Percentiles rank a stretch among this genome's conserved stretches.
Conservation (phyloP, 2,329 filamentous ascomycete genomes). For the Colletotrichum echinochloae region DNA sequence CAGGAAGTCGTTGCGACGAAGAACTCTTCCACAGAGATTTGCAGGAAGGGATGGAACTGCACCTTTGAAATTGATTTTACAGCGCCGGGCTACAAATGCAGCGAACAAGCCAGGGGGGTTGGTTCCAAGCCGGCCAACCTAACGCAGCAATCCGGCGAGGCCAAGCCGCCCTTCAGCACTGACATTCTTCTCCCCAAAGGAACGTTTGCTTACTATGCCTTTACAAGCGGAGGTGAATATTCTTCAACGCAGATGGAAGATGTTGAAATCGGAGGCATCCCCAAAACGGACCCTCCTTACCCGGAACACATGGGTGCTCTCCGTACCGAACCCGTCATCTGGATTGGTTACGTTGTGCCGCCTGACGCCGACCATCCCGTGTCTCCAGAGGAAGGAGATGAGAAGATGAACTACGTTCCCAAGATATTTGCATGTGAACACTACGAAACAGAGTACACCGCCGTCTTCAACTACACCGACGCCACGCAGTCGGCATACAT, state of each 20-base stretch:
- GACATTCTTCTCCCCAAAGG: constrained; percentile 47
- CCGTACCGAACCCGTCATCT: constrained; percentile 51
- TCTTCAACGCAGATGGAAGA: constrained; percentile 43
- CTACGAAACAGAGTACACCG: constrained; percentile 50
- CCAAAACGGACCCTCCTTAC: constrained; percentile 42
- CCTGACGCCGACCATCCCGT: constrained; percentile 38
- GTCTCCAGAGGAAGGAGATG: constrained; percentile 41
- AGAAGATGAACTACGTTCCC: constrained; percentile 47
- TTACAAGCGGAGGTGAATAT: constrained; percentile 48
- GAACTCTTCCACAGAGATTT: constrained; percentile 48
- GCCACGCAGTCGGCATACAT: constrained; percentile 45
- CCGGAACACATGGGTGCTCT: constrained; percentile 49
- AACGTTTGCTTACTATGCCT: constrained; percentile 48
- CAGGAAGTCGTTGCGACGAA: constrained; percentile 44
- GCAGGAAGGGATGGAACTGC: constrained; percentile 52
- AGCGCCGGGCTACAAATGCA: constrained; percentile 53
- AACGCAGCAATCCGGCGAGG: constrained; percentile 42
- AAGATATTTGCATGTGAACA: constrained; percentile 52
- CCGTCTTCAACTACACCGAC: constrained; percentile 47
- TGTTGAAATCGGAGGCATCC: constrained; percentile 47
- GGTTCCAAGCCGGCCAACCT: constrained; percentile 44
- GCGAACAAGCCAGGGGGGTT: constrained; percentile 46
- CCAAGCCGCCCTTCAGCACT: constrained; percentile 46
- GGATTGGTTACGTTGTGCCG: constrained; percentile 48
- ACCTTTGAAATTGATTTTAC: constrained; percentile 50